These are phyloP conservation scores for Rhodotorula sp. DNA, from an alignment of 1,284 basidiomycete genomes.

Conservation along the genomic window DNA sequence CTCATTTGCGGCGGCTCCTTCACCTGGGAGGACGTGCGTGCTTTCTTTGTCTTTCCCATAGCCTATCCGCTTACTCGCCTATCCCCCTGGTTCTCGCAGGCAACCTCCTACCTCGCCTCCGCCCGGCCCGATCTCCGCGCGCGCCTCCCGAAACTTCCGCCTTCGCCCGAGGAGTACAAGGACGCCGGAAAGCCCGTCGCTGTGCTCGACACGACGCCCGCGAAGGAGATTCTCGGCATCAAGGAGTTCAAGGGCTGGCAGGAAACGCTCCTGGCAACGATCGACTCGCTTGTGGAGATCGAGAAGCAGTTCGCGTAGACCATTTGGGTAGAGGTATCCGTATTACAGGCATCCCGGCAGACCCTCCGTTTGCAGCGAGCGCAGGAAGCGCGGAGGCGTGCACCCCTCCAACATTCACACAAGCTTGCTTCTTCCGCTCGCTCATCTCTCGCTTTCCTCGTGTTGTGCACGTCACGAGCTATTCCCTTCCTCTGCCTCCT, in stretches of 20 bases:
- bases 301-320: slow-evolving; percentile 26
- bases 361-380: too few relatives aligned
- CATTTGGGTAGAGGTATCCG: neutral
- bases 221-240: slow-evolving; percentile 26
- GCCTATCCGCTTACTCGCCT: neutral
- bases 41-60: neutral
- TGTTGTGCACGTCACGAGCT: too few relatives aligned
- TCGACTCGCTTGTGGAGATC: slow-evolving; percentile 35
- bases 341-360: too few relatives aligned
- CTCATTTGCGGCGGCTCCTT: slow-evolving; percentile 38
- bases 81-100: slow-evolving; percentile 13
- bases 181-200: slow-evolving; percentile 25
- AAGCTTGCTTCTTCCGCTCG: too few relatives aligned
- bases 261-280: slow-evolving; percentile 25
- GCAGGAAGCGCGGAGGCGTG: too few relatives aligned
- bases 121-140: slow-evolving; percentile 21
- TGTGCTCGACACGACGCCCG: slow-evolving; percentile 30
- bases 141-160: slow-evolving; percentile 35
- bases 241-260: slow-evolving; percentile 28
- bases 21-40: slow-evolving; percentile 41
- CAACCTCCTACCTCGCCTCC: slow-evolving; percentile 14
- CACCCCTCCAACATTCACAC: too few relatives aligned
- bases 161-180: slow-evolving; percentile 10
- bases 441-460: too few relatives aligned
- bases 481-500: neutral